Conservation (phyloP, 2,329 filamentous ascomycete genomes). For the Fusarium sp. region DNA sequence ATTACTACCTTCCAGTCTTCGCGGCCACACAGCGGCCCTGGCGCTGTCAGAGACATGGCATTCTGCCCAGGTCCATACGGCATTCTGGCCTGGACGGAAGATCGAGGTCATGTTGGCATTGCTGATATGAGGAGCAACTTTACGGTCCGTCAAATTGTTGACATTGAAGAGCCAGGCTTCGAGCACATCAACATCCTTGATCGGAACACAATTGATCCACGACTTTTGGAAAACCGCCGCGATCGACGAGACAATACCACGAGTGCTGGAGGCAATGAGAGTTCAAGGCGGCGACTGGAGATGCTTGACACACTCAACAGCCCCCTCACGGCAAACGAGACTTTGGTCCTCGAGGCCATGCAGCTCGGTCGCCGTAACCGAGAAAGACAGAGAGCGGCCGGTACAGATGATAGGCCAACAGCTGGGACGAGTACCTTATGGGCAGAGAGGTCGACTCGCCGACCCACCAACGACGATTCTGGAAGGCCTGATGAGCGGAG, state of each 20-base stretch:
- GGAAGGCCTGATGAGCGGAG: conserved; percentile 47
- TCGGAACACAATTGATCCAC: conserved; percentile 61
- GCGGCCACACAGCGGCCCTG: conserved; percentile 70
- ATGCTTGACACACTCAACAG: conserved; percentile 56
- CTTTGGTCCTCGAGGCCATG: conserved; percentile 63
- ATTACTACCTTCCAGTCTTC: conserved; percentile 81
- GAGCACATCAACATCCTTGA: conserved; percentile 65
- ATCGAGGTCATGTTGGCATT: conserved; percentile 76
- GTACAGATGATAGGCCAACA: conserved; percentile 28
- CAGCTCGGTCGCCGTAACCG: conserved; percentile 61
- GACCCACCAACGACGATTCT: conserved; percentile 37
- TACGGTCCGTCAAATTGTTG: conserved; percentile 71
- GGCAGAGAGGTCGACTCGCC: conserved; percentile 27
- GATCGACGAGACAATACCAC: conserved; percentile 48
- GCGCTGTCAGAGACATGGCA: conserved; percentile 87
- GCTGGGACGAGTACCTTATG: conserved; percentile 19
- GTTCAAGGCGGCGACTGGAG: conserved; percentile 45
- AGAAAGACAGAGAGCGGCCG: conserved; percentile 50
- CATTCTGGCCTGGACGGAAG: conserved; percentile 91
- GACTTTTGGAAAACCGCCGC: conserved; percentile 58
- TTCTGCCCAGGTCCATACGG: conserved; percentile 92
- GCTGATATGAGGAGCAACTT: conserved; percentile 75
- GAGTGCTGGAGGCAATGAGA: conserved; percentile 12
- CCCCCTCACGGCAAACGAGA: conserved; percentile 63
- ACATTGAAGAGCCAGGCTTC: conserved; percentile 66